phyloP scores from a whole-genome alignment of 2,329 filamentous ascomycete genomes.

The Neofusicoccum parvum region DNA sequence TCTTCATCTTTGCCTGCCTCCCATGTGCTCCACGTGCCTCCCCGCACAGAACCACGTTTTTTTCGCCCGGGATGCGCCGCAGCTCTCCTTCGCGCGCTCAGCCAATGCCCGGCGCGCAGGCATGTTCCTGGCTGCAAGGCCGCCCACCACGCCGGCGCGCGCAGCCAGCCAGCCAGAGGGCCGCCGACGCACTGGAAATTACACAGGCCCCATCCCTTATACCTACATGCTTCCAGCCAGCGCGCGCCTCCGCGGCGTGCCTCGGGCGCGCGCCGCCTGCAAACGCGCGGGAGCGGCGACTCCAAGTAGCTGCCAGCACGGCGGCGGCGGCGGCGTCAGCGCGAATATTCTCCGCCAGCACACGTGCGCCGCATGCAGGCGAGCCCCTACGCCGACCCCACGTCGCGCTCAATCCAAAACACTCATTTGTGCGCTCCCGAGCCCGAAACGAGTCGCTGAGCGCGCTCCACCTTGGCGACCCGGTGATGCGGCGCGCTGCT shows the following conservation, averaged over 20 bases:
- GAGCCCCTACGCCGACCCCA: slow-evolving; percentile 2
- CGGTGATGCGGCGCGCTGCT: background rate
- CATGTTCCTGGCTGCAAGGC: slow-evolving; percentile 19
- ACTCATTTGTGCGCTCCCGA: slow-evolving; percentile 2
- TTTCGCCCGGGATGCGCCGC: slow-evolving; percentile 20
- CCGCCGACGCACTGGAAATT: slow-evolving; percentile 12
- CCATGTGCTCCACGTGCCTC: slow-evolving; percentile 20
- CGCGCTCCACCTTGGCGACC: slow-evolving; percentile 9
- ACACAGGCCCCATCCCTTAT: slow-evolving; percentile 18
- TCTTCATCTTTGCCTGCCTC: slow-evolving; percentile 20
- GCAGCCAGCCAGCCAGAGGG: slow-evolving; percentile 1
- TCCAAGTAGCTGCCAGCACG: background rate
- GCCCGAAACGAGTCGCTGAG: slow-evolving; percentile 9
- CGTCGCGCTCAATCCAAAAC: slow-evolving; percentile 16
- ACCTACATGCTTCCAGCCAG: background rate
- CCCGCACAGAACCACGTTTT: slow-evolving; percentile 20
- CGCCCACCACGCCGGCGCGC: slow-evolving; percentile 10
- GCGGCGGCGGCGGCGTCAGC: too few relatives aligned
- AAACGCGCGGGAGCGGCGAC: slow-evolving; percentile 7
- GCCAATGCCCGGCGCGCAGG: slow-evolving; percentile 14
- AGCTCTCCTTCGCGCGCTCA: background rate
- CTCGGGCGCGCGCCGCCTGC: background rate
- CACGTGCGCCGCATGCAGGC: background rate
- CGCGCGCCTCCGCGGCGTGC: background rate
- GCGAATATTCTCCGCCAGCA: background rate